Base-by-base conservation (phyloP, 2,329 filamentous ascomycete species). In the Fulvia fulva region DNA sequence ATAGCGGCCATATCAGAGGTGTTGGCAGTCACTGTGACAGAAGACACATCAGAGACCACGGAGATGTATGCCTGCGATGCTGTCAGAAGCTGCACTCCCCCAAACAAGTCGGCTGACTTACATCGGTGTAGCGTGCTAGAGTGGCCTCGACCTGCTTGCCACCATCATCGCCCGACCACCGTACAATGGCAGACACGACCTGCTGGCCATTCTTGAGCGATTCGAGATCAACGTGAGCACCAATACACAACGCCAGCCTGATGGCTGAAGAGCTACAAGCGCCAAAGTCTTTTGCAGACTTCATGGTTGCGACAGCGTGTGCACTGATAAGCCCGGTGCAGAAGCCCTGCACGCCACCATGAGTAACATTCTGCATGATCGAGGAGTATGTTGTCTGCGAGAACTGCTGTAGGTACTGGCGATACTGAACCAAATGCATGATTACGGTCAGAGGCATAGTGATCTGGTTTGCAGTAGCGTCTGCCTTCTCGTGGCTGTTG, bases 221-320 rank as follows among this genome's bases (percentile, higher is more conserved):
- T 22, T 46, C 19, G n/a, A 28, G 21, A 26, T 61, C 81, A 8
- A 99, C 80, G 63, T 91, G 87, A 60, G 90, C 86, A 22, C 89
- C 86, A 28, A 97, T 81, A 47, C 93, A 82, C 9, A 81, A 83
- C 0, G 90, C 91, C 49, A 97, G 80, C 68, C 87, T 90, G 4
- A 83, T 82, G 53, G 90, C 90, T 63, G 92, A 83, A 75, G 56
- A 52, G 23, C 46, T 52, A 32, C 21, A 55, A 5, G 22, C 14
- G 25, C 26, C 53, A 28, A 61, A 28, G n/a, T 58, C 59, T 16
- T 95, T 90, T 66, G 95, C 90, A 16, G 60, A 45, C 87, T 69
- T 90, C 85, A 43, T 89, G 16, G 43, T 32, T 14, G 56, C 56
- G 11, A 61, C 46, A 19, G 56, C 59, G 6, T 56, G 30, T 6